phyloP scores from a whole-genome alignment of 2,329 filamentous ascomycete genomes.

The Aspergillus sp. region DNA sequence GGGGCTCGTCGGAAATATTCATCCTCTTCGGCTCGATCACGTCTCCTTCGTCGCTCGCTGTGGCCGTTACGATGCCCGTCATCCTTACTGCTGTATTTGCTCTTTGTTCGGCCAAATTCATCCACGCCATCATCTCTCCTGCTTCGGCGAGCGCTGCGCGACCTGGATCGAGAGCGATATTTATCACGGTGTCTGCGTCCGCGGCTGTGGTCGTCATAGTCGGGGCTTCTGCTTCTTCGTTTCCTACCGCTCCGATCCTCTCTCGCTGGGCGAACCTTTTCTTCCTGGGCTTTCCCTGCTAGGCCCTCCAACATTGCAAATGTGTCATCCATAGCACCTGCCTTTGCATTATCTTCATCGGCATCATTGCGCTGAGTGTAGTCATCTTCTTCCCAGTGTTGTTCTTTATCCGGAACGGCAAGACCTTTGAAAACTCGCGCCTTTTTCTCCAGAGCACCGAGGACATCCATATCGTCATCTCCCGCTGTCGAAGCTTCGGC shows the following conservation, averaged over 20 bases:
- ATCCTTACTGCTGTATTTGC: conserved; percentile 31
- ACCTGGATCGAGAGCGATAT: conserved; percentile 49
- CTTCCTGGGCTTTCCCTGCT: conserved; percentile 57
- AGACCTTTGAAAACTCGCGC: conserved; percentile 86
- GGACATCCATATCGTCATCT: conserved; percentile 38
- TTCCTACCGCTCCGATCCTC: conserved; percentile 43
- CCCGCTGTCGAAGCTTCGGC: conserved; percentile 34
- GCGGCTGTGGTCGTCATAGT: conserved; percentile 46
- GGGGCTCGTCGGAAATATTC: conserved; percentile 63
- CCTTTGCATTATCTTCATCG: conserved; percentile 36
- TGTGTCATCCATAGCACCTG: conserved; percentile 82
- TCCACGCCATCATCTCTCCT: conserved; percentile 52
- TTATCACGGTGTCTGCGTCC: conserved; percentile 38
- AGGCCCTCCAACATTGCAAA: conserved; percentile 85
- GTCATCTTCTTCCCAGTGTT: conserved; percentile 49
- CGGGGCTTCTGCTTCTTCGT: conserved; percentile 48
- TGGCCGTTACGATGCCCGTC: conserved; percentile 38
- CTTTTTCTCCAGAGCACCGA: conserved; percentile 60
- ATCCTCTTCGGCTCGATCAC: conserved; percentile 41
- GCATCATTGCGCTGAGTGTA: conserved; percentile 29
- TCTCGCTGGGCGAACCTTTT: conserved; percentile 27
- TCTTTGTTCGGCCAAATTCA: conserved; percentile 52
- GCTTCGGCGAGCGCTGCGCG: conserved; percentile 38
- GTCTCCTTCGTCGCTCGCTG: conserved; percentile 38
- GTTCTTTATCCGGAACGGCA: conserved; percentile 73